A percentile compares a stretch with the other conserved stretches of the same genome.
Evolutionary conservation across 2,329 filamentous ascomycete species (phyloP).

Genomic region (Scytalidium lignicola): DNA sequence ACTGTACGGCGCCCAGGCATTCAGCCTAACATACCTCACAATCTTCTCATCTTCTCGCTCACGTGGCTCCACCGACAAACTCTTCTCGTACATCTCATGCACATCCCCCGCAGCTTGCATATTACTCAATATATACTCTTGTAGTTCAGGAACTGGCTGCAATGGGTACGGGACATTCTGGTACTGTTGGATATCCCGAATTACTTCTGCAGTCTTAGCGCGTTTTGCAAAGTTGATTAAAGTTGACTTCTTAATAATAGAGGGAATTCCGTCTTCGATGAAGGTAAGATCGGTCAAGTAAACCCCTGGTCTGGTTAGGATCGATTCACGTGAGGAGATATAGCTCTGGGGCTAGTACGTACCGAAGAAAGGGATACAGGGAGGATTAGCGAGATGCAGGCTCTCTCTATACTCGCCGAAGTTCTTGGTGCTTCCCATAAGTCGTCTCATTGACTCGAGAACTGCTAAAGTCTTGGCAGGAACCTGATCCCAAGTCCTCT

Average conservation of each 20-base stretch:
- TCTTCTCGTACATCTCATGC: conserved; percentile 99
- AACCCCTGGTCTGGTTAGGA: conserved; percentile 56
- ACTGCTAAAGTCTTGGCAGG: conserved; percentile 75
- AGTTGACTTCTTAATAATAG: conserved; percentile 91
- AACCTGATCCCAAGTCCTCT: conserved; percentile 90
- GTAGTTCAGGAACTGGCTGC: conserved; percentile 82
- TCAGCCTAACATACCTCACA: conserved; percentile 59
- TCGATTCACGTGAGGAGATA: not conserved
- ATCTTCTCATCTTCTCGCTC: conserved; percentile 99
- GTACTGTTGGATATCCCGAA: conserved; percentile 97
- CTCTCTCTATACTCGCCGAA: conserved; percentile 95
- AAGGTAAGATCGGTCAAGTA: conserved; percentile 97
- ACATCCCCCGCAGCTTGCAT: conserved; percentile 95
- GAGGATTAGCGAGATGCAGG: conserved; percentile 86
- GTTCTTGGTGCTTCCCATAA: conserved; percentile 98
- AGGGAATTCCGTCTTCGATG: conserved; percentile 96
- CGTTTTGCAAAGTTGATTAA: conserved; percentile 98
- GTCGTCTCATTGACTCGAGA: conserved; percentile 83
- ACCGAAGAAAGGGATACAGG: conserved; percentile 98
- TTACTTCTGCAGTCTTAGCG: conserved; percentile 95
- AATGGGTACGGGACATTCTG: conserved; percentile 96
- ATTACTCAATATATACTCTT: conserved; percentile 94
- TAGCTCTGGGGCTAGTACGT: conserved; percentile 29
- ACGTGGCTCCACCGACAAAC: conserved; percentile 84
- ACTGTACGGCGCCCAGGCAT: conserved; percentile 13